phyloP scores from a whole-genome alignment of 2,329 filamentous ascomycete genomes.

The Dryadomyces quercivorus region DNA sequence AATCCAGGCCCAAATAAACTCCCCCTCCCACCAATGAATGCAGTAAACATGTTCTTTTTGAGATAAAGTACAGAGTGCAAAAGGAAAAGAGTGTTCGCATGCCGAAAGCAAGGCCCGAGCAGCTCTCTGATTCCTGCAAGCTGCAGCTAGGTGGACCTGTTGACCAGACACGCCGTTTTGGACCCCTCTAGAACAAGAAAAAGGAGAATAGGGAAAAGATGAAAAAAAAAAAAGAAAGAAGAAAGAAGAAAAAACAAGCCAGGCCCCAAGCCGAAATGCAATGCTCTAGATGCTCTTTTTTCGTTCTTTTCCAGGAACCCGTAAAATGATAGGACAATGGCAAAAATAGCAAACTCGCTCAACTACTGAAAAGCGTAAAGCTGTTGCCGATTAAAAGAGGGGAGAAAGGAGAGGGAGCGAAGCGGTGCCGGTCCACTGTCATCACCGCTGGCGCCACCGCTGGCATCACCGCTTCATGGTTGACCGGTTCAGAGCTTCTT shows the following conservation, averaged over 20 bases:
- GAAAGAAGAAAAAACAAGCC: background rate
- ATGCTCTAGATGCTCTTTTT: constrained; percentile 2
- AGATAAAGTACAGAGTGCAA: background rate
- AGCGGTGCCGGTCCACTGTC: background rate
- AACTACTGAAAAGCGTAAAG: background rate
- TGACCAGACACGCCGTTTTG: background rate
- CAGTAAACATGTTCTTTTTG: background rate
- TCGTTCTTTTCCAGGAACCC: background rate
- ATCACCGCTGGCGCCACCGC: constrained; percentile 29
- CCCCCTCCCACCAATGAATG: background rate
- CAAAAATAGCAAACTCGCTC: background rate
- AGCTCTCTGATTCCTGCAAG: background rate
- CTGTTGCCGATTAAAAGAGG: background rate
- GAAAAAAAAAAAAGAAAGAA: background rate
- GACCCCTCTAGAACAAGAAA: background rate
- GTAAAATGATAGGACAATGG: background rate
- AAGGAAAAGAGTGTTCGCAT: no score
- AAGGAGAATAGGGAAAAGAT: no score
- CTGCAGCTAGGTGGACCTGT: background rate
- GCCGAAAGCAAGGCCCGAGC: no score
- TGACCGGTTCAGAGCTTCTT: constrained; percentile 76
- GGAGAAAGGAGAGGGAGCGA: background rate
- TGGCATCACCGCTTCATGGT: constrained; percentile 43
- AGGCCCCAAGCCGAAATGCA: background rate
- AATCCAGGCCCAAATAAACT: background rate